Evolutionary conservation across 352 stramenopile species (phyloP), one percentile per base, ranked within the genome.

Genomic region (Globisporangium uncinulatum): DNA sequence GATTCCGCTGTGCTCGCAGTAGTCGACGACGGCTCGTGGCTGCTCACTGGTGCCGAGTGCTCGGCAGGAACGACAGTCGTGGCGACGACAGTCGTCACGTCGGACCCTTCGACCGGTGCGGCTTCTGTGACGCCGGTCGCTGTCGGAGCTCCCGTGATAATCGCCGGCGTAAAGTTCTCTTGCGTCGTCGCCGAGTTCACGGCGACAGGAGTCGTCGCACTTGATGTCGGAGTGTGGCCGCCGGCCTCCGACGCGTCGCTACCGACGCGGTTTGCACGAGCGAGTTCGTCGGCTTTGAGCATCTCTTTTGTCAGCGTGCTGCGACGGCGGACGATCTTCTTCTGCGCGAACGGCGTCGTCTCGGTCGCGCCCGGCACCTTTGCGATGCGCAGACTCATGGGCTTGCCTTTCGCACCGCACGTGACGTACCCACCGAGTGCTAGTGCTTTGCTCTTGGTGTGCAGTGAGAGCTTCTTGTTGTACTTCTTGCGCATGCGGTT

Each of bases 401-500:
- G 48, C 10, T 64, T 58, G 17, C 68, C 67, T 51, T 87, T 87
- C 24, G 56, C 19, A 53, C 50, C 57, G 41, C 78, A 87, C 17
- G 65, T 74, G 56, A 87, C 67, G 15, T 75, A 71, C 13, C 75
- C 81, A 19, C 73, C 74, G 14, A 60, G 61, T 2, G 58, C 67
- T 17, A 79, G 69, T 44, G 66, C 70, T 65, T 87, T 87, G 49
- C 67, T 61, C 57, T 85, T 87, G 34, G 47, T 39, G 24, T 76
- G 61, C 51, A 79, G 67, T 8, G 66, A 75, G 6, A 89, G 56
- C 24, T 74, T 54, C 31, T 87, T 76, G 64, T 92, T 88, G 61
- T 76, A 82, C 24, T 66, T 78, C 62, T 83, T 88, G 56, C 80
- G 72, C 32, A 87, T 79, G 47, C 80, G 83, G 54, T 91, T 87